These are phyloP conservation scores for Solanum etuberosum DNA, from an alignment of 257 asterid species.

Conservation along the genomic window DNA sequence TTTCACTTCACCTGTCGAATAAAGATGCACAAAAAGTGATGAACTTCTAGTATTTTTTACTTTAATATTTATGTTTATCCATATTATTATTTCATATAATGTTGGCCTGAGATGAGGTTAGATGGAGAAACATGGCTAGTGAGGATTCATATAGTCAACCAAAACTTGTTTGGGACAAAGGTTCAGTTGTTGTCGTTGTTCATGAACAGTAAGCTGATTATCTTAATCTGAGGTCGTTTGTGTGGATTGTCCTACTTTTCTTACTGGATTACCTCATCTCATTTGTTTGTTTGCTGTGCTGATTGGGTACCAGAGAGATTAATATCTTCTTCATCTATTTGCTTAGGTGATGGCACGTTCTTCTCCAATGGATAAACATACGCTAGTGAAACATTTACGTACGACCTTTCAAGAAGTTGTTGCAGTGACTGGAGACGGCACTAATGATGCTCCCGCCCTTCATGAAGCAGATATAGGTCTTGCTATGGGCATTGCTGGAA, in stretches of 20 bases:
- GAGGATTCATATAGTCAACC: not conserved
- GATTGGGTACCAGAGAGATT: not conserved
- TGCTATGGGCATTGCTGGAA: slow-evolving; percentile 94
- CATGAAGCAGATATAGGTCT: slow-evolving; percentile 98
- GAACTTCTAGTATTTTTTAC: not conserved
- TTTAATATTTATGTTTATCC: not conserved
- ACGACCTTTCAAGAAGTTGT: slow-evolving; percentile 74
- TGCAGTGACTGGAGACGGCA: slow-evolving; percentile 96
- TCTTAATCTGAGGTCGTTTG: not conserved
- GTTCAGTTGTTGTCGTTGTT: not conserved
- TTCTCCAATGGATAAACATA: slow-evolving; percentile 86
- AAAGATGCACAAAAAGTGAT: not conserved
- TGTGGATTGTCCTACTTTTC: not conserved
- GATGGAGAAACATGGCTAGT: not conserved
- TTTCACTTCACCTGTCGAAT: not conserved
- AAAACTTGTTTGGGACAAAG: not conserved
- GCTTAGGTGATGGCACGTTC: slow-evolving; percentile 93
- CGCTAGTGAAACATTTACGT: slow-evolving; percentile 65
- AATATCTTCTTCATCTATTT: not conserved
- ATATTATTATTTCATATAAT: not conserved
- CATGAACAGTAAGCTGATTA: not conserved
- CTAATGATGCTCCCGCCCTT: slow-evolving; percentile 96
- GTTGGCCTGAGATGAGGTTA: not conserved
- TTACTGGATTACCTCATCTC: not conserved
- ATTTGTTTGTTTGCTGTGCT: not conserved